A percentile compares a stretch with the other conserved stretches of the same genome.
Evolutionary conservation across 495 filamentous ascomycete genomes (phyloP).

Genomic region (Tuber magnatum): DNA sequence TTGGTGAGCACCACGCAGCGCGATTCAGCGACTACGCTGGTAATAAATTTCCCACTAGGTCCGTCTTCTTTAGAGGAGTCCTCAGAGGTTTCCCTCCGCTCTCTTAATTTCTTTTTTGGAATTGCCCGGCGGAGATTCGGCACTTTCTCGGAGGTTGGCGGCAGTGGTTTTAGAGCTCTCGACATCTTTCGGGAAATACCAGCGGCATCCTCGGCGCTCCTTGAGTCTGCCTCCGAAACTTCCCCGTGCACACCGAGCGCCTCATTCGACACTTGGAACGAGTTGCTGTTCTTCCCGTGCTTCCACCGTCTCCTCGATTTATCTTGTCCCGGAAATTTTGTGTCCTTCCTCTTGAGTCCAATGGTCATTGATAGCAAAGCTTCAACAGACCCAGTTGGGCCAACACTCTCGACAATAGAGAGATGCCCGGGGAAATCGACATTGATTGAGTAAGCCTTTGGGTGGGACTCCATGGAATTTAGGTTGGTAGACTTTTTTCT

Average conservation of each 20-base stretch:
- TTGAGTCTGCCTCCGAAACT: background rate
- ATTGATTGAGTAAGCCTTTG: background rate
- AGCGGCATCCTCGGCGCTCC: background rate
- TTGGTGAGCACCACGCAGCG: background rate
- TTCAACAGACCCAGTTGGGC: background rate
- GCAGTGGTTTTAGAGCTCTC: background rate
- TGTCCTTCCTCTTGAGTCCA: background rate
- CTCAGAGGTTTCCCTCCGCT: background rate
- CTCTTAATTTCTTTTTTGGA: background rate
- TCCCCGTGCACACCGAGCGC: background rate
- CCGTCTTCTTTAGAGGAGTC: background rate
- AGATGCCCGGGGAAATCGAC: background rate
- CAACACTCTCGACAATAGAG: background rate
- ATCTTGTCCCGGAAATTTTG: background rate
- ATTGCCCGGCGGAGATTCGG: background rate
- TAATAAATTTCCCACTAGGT: background rate
- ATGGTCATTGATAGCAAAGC: background rate
- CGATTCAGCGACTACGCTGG: background rate
- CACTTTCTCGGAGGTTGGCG: background rate
- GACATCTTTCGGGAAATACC: background rate
- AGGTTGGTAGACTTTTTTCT: background rate
- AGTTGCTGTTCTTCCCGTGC: background rate
- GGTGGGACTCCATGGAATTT: background rate
- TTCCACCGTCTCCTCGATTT: background rate
- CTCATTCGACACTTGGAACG: background rate